phyloP scores from a whole-genome alignment of 495 filamentous ascomycete genomes.

The Podospora tetraspora region DNA sequence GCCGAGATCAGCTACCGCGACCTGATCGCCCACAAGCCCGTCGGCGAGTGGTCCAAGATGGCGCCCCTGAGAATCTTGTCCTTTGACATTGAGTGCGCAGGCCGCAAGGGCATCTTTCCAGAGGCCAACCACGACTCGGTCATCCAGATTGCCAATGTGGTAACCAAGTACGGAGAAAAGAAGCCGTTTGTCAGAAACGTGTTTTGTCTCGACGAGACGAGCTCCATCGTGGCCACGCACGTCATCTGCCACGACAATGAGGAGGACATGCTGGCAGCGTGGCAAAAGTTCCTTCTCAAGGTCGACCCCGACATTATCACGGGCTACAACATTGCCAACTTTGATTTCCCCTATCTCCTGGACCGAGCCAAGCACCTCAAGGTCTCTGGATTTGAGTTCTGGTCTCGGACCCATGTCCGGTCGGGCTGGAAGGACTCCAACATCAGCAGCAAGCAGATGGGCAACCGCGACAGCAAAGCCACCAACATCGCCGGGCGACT shows the following conservation, averaged over 20 bases:
- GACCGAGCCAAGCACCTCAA: slow-evolving; percentile 84
- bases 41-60: slow-evolving; percentile 98
- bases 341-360: slow-evolving; percentile 96
- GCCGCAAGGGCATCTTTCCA: slow-evolving; percentile 94
- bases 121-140: slow-evolving; percentile 88
- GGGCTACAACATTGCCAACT: slow-evolving; percentile 98
- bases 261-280: slow-evolving; percentile 77
- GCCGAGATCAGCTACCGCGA: slow-evolving; percentile 74
- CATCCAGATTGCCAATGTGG: slow-evolving; percentile 98
- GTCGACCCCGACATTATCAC: slow-evolving; percentile 98
- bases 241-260: slow-evolving; percentile 78
- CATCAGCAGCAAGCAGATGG: slow-evolving; percentile 98
- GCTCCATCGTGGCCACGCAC: slow-evolving; percentile 89
- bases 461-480: slow-evolving; percentile 85
- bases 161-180: slow-evolving; percentile 89
- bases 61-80: slow-evolving; percentile 87
- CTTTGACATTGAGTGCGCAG: slow-evolving; percentile 98
- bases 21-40: slow-evolving; percentile 80
- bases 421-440: slow-evolving; percentile 71
- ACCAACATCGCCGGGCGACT: slow-evolving; percentile 93
- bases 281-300: slow-evolving; percentile 83
- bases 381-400: slow-evolving; percentile 68
- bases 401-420: slow-evolving; percentile 61
- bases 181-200: slow-evolving; percentile 97
- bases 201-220: slow-evolving; percentile 86